Conservation (phyloP, 2,329 filamentous ascomycete genomes). For the Scytalidium lignicola region DNA sequence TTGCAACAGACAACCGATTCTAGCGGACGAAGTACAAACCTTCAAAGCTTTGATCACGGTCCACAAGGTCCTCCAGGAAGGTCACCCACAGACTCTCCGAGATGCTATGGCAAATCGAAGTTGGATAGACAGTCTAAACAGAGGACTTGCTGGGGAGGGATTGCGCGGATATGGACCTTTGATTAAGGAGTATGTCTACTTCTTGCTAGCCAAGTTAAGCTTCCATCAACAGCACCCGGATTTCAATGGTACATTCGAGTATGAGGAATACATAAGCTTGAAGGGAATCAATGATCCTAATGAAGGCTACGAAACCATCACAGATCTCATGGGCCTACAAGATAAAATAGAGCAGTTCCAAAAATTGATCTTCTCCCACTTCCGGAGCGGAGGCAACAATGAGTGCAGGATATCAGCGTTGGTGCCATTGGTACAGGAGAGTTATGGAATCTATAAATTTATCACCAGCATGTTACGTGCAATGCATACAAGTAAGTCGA, state of each 20-base stretch:
- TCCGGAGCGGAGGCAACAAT: constrained; percentile 85
- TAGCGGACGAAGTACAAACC: constrained; percentile 96
- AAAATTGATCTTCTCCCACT: constrained; percentile 97
- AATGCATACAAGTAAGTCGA: constrained; percentile 83
- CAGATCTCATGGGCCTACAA: constrained; percentile 91
- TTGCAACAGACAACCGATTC: constrained; percentile 76
- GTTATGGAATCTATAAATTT: constrained; percentile 99
- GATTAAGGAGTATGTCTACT: constrained; percentile 96
- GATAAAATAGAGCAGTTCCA: constrained; percentile 99
- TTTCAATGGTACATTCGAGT: constrained; percentile 98
- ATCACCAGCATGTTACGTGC: constrained; percentile 98
- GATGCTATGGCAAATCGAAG: constrained; percentile 84
- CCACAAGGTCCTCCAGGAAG: constrained; percentile 96
- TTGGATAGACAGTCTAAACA: constrained; percentile 90
- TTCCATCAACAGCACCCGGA: constrained; percentile 96
- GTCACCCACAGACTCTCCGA: constrained; percentile 79
- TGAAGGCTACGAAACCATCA: constrained; percentile 95
- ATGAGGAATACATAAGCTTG: constrained; percentile 96
- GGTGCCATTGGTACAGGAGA: constrained; percentile 92
- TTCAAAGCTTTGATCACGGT: constrained; percentile 98
- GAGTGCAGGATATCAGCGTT: constrained; percentile 94
- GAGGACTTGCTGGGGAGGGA: constrained; percentile 77
- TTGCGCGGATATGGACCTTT: constrained; percentile 85
- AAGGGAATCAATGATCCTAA: constrained; percentile 99
- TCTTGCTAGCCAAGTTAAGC: constrained; percentile 86